Conservation (phyloP, 2,329 filamentous ascomycete genomes). For the Myriosclerotinia curreyana region DNA sequence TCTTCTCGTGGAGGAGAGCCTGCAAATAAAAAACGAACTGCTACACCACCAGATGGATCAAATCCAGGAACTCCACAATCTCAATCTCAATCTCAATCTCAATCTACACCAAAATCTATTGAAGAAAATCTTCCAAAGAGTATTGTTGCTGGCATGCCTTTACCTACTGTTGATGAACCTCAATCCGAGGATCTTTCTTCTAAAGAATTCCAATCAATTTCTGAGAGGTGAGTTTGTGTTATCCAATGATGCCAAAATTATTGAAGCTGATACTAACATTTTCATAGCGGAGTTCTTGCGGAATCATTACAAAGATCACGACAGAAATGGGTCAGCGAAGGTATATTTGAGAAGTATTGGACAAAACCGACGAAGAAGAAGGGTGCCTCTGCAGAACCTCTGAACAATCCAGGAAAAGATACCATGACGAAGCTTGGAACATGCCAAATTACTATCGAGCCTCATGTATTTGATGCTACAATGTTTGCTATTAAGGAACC, state of each 20-base stretch:
- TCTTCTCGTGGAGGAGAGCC: conserved; percentile 56
- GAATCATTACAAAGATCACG: conserved; percentile 73
- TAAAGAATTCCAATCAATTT: conserved; percentile 69
- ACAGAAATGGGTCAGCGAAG: conserved; percentile 67
- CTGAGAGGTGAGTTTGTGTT: conserved; percentile 58
- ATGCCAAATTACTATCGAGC: conserved; percentile 73
- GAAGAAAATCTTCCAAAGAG: conserved; percentile 56
- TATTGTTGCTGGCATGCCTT: conserved; percentile 61
- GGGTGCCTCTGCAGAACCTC: conserved; percentile 57
- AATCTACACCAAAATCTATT: conserved; percentile 24
- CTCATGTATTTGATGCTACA: conserved; percentile 73
- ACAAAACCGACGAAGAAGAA: conserved; percentile 69
- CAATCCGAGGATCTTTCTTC: conserved; percentile 61
- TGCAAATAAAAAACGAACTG: conserved; percentile 56
- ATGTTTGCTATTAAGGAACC: conserved; percentile 69
- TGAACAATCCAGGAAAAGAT: conserved; percentile 66
- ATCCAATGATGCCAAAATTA: neutral
- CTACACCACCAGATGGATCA: conserved; percentile 54
- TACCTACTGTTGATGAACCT: conserved; percentile 66
- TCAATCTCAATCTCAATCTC: conserved; percentile 31
- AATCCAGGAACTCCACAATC: conserved; percentile 39
- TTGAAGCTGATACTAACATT: conserved; percentile 22
- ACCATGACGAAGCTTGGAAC: conserved; percentile 71
- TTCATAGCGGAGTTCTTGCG: conserved; percentile 64
- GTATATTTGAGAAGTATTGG: conserved; percentile 76